Conservation (phyloP, 2,329 filamentous ascomycete species). For the Colletotrichum sp. region DNA sequence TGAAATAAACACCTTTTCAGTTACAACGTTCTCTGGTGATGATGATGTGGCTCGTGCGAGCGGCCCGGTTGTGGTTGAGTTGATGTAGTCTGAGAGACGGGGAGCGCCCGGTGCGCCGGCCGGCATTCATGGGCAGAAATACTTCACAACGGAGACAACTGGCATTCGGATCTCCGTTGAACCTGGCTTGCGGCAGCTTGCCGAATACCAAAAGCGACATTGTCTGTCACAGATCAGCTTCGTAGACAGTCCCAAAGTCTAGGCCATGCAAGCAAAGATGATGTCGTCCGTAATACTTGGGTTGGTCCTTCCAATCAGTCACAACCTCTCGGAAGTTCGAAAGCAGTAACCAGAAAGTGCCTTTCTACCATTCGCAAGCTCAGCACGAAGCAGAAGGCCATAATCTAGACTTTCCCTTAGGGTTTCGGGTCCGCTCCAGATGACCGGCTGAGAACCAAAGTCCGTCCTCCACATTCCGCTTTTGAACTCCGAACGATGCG, state of each 20-base stretch:
- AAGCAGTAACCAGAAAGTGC: not conserved
- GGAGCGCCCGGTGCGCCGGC: not conserved
- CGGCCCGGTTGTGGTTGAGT: not conserved
- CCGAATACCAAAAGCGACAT: accelerated
- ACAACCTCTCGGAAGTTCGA: not conserved
- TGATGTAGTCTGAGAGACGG: not conserved
- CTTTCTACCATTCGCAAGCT: not conserved
- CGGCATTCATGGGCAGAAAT: not conserved
- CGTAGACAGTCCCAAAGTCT: not conserved
- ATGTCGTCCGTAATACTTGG: not conserved
- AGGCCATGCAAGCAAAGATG: not conserved
- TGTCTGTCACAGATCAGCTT: not conserved
- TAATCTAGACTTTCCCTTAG: not conserved
- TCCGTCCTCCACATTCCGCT: not conserved
- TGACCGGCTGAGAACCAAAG: not conserved
- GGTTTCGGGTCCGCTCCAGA: not conserved
- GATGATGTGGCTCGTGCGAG: not conserved
- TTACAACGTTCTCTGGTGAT: not conserved
- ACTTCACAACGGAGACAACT: not conserved
- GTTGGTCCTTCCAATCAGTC: not conserved
- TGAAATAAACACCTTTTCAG: not conserved
- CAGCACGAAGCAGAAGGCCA: not conserved
- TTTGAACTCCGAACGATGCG: not conserved
- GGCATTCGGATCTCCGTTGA: not conserved
- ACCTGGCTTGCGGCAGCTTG: not conserved